Conservation (phyloP, 75 land plant genomes). For the Picea sitchensis region DNA sequence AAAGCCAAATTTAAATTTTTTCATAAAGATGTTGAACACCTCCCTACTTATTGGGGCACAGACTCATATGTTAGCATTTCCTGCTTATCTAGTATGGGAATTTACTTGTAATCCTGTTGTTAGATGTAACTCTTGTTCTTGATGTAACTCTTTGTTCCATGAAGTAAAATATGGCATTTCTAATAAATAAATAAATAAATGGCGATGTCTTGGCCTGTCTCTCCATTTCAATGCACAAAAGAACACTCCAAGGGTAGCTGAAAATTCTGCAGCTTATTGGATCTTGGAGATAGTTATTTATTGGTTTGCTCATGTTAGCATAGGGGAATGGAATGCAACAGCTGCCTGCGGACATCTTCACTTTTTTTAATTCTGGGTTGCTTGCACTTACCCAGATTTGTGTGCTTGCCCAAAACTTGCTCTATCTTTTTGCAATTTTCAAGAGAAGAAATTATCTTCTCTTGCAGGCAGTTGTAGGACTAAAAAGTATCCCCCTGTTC, state of each 20-base stretch:
- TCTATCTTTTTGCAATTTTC: not conserved
- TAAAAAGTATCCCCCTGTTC: too few relatives aligned
- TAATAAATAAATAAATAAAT: too few relatives aligned
- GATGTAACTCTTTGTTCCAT: too few relatives aligned
- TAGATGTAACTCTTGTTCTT: too few relatives aligned
- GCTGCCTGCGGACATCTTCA: not conserved
- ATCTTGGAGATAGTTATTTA: not conserved
- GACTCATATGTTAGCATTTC: too few relatives aligned
- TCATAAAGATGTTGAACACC: too few relatives aligned
- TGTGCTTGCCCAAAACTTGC: not conserved
- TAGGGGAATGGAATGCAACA: not conserved
- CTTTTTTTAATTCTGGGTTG: not conserved
- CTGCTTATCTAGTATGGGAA: too few relatives aligned
- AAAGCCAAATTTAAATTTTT: too few relatives aligned
- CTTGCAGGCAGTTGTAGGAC: not conserved
- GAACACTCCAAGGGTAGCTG: not conserved
- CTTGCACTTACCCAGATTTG: not conserved
- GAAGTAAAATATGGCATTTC: too few relatives aligned
- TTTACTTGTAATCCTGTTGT: too few relatives aligned
- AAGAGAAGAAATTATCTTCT: not conserved
- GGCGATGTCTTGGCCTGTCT: not conserved
- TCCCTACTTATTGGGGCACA: too few relatives aligned
- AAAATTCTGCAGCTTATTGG: not conserved
- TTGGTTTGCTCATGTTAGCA: not conserved
- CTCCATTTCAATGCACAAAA: not conserved